A percentile compares a stretch with the other conserved stretches of the same genome.
phyloP scores from a whole-genome alignment of 139 green algal species.

The Coelastrella sp. region DNA sequence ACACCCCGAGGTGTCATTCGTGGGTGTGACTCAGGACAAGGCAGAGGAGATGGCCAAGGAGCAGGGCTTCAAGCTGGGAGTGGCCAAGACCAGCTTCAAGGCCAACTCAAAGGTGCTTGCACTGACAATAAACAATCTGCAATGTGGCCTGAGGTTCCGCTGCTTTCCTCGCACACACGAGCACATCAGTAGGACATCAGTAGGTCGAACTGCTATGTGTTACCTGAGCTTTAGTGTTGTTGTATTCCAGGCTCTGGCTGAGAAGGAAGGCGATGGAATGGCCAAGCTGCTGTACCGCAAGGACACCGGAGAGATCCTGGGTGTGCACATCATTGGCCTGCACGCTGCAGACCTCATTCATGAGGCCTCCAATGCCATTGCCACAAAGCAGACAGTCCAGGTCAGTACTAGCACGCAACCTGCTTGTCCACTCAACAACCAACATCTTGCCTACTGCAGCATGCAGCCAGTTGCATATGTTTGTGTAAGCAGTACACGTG shows the following conservation, averaged over 20 bases:
- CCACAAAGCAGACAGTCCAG: constrained; percentile 85
- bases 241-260: constrained; percentile 86
- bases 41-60: constrained; percentile 91
- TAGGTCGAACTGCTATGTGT: too few species aligned
- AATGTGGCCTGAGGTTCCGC: too few species aligned
- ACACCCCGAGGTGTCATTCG: constrained; percentile 97
- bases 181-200: too few species aligned
- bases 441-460: too few species aligned
- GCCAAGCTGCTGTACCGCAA: constrained; percentile 98
- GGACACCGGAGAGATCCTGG: constrained; percentile 97
- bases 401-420: constrained; percentile 8
- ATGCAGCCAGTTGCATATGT: too few species aligned
- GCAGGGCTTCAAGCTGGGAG: constrained; percentile 89
- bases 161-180: too few species aligned
- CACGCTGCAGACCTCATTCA: constrained; percentile 99
- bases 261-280: constrained; percentile 98
- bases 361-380: constrained; percentile 98
- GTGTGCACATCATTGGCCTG: constrained; percentile 95
- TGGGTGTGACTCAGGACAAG: constrained; percentile 95
- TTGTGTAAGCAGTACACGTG: too few species aligned
- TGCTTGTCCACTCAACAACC: neutral
- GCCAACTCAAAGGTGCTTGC: constrained; percentile 96
- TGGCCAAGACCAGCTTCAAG: constrained; percentile 99
- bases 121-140: too few species aligned
- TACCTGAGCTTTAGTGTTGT: too few species aligned